Base-by-base conservation (phyloP, 2,329 filamentous ascomycete genomes). In the Trichoderma hamatum region DNA sequence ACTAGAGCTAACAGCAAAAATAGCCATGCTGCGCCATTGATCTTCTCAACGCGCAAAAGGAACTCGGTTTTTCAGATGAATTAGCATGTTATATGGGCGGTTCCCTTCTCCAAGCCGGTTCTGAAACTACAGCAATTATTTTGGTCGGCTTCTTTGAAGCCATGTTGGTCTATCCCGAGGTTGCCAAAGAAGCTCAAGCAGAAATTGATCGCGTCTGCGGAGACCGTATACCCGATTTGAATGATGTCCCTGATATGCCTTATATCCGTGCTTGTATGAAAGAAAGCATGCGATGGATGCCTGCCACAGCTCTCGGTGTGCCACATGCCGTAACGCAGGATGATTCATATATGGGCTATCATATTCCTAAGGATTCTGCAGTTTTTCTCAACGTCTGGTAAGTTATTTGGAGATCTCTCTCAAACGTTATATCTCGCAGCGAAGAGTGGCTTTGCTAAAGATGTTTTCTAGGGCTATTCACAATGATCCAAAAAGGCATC, bases 401-500 rank as follows among this genome's bases (percentile, higher is more conserved):
- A 34, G 62, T 34, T n/a, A 5, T 3, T 2, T 19, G 3, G 7
- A 11, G 5, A 1, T 16, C 2, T 5, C 21, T 6, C 11, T 13
- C 9, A 9, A 19, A 1, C 9, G 14, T 9, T 2, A 3, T 24
- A 7, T 14, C 24, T 3, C 16, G 9, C 5, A 19, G 3, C 5
- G 9, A 19, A 26, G 10, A 7, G 2, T 13, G 13, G 1, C 9
- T 11, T 14, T 28, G 5, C 36, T 66, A 36, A 66, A 13, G n/a
- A 16, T 30, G 2, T 13, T 14, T 14, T 10, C 13, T 24, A 66
- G 63, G 63, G 63, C 63, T 6, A 66, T 66, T 43, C 63, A 66
- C 9, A 66, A 66, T 58, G 63, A 66, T n/a, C 26, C 63, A 0
- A n/a, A 66, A 32, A 28, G 63, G 19, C 68, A 92, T 76, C 83